A percentile compares a stretch with the other conserved stretches of the same genome.
Conservation (phyloP, 331 rosid species). For the Pyrus hybrid region DNA sequence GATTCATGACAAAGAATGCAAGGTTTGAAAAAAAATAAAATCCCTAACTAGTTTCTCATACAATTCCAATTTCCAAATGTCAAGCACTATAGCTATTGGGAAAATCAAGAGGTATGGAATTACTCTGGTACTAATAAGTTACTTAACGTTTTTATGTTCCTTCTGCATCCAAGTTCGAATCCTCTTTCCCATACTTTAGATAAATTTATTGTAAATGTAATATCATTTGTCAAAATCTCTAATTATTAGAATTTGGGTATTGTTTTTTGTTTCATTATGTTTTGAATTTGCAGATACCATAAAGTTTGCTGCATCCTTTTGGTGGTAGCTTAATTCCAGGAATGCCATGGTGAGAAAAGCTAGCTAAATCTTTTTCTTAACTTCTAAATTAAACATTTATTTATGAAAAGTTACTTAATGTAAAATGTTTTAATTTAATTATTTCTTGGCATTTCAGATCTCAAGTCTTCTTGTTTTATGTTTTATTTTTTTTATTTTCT, state of each 20-base stretch:
- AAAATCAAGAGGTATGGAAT: not conserved
- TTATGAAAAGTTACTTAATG: not conserved
- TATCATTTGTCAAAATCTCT: no score
- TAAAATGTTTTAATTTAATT: not conserved
- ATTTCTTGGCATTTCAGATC: not conserved
- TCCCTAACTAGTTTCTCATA: no score
- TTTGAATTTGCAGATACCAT: not conserved
- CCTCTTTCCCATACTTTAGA: no score
- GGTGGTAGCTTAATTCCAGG: constrained; percentile 5
- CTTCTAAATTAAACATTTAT: not conserved
- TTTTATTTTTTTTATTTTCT: no score
- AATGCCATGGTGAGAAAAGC: constrained; percentile 8
- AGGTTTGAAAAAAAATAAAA: no score
- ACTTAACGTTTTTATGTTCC: not conserved
- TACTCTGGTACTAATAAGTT: not conserved
- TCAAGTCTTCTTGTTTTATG: not conserved
- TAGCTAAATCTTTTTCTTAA: no score
- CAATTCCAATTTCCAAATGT: not conserved
- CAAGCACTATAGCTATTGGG: not conserved
- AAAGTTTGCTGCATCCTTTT: not conserved
- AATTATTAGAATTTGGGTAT: not conserved
- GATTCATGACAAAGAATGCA: no score
- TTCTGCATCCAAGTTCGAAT: not conserved
- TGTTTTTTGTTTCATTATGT: not conserved
- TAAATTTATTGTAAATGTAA: no score